Conservation (phyloP, 176 grass and related monocot species). For the maize (Zea mays) region DNA sequence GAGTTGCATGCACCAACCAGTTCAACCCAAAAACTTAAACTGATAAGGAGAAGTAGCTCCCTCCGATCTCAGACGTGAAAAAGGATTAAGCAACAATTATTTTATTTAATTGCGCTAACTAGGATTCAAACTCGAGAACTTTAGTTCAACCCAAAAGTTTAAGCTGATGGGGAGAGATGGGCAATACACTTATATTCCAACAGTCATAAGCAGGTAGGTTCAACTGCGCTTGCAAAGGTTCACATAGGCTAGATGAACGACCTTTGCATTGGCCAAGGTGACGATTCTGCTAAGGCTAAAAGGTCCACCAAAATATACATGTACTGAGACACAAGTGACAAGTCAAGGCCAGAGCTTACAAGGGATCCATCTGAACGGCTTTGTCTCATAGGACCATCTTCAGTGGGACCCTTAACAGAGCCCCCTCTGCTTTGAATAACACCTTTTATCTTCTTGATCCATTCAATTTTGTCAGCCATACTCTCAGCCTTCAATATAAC, state of each 20-base stretch:
- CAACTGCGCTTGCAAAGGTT: background rate
- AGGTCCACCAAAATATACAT: background rate
- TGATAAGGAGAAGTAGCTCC: too few relatives aligned
- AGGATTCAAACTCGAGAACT: too few relatives aligned
- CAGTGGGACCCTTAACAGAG: slow-evolving; percentile 62
- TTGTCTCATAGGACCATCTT: slow-evolving; percentile 78
- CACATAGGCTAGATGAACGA: background rate
- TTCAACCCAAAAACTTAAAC: too few relatives aligned
- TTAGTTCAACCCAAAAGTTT: too few relatives aligned
- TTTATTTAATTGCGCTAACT: too few relatives aligned
- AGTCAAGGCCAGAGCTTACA: slow-evolving; percentile 51
- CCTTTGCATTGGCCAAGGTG: background rate
- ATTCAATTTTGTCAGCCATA: slow-evolving; percentile 85
- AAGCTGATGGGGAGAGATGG: too few relatives aligned
- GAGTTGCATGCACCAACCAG: too few relatives aligned
- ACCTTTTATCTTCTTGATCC: slow-evolving; percentile 82
- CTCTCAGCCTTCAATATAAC: slow-evolving; percentile 89
- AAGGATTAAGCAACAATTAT: too few relatives aligned
- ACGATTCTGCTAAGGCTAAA: slow-evolving; percentile 9
- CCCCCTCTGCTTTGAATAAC: slow-evolving; percentile 76
- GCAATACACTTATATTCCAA: too few relatives aligned
- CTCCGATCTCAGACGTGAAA: too few relatives aligned
- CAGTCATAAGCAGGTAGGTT: background rate
- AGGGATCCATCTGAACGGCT: slow-evolving; percentile 97
- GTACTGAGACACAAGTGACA: slow-evolving; percentile 15